Percentiles rank a stretch among this genome's conserved stretches.
phyloP scores from a whole-genome alignment of 2,329 filamentous ascomycete genomes.

The Lasiodiplodia hormozganensis region DNA sequence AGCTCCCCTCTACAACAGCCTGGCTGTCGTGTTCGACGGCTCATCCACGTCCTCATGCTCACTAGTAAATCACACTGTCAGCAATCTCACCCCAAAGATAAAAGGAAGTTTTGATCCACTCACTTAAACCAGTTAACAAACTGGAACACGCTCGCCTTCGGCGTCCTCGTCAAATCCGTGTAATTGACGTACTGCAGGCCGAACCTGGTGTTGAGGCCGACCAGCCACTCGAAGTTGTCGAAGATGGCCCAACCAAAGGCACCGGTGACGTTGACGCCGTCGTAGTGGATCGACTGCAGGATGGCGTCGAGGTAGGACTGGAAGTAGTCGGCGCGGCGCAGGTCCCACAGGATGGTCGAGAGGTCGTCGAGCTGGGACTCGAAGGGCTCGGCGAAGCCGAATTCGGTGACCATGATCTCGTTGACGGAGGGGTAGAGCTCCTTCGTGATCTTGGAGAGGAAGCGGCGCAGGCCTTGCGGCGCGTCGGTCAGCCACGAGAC shows the following conservation, averaged over 20 bases:
- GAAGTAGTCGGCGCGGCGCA: constrained; percentile 50
- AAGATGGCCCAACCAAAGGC: constrained; percentile 52
- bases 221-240: constrained; percentile 52
- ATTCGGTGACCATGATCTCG: constrained; percentile 51
- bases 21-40: constrained; percentile 2
- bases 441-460: constrained; percentile 52
- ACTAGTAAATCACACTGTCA: background rate
- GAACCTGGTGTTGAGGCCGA: constrained; percentile 47
- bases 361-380: constrained; percentile 42
- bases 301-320: constrained; percentile 53
- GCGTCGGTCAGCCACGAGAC: constrained; percentile 52
- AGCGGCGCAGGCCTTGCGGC: constrained; percentile 49
- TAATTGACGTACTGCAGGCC: constrained; percentile 54
- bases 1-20: background rate
- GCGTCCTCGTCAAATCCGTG: constrained; percentile 47
- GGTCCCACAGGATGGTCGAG: constrained; percentile 48
- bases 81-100: background rate
- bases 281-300: constrained; percentile 44
- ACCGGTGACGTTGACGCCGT: constrained; percentile 51
- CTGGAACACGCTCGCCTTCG: constrained; percentile 53
- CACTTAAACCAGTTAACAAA: constrained; percentile 52
- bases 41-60: constrained; percentile 6
- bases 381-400: constrained; percentile 52
- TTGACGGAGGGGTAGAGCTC: constrained; percentile 52
- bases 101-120: background rate